Conservation (phyloP, 2,329 filamentous ascomycete genomes). For the Aureobasidium melanogenum region DNA sequence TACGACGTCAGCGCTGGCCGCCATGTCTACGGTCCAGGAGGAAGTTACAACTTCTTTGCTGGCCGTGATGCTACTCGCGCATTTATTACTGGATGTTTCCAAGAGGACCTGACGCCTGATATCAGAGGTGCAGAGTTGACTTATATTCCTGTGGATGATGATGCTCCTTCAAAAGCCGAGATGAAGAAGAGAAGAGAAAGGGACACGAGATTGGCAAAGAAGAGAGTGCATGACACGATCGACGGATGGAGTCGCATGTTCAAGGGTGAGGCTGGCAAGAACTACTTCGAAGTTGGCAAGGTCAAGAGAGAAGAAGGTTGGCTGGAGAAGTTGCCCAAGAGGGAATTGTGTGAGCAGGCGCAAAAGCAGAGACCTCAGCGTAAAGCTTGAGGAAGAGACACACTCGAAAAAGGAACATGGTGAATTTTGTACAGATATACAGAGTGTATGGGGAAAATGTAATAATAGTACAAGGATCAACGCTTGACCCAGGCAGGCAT, state of each 20-base stretch:
- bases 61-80: slow-evolving; percentile 79
- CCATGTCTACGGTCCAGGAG: slow-evolving; percentile 54
- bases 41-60: slow-evolving; percentile 78
- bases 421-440: slow-evolving; percentile 11
- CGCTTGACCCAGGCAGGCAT: slow-evolving; percentile 96
- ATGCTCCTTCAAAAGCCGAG: slow-evolving; percentile 24
- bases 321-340: slow-evolving; percentile 48
- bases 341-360: slow-evolving; percentile 62
- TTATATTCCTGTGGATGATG: slow-evolving; percentile 56
- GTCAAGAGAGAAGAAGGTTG: slow-evolving; percentile 56
- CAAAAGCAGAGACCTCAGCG: slow-evolving; percentile 54
- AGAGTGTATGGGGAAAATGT: background rate
- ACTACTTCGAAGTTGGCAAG: slow-evolving; percentile 73
- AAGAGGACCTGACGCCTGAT: slow-evolving; percentile 74
- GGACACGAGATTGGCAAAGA: slow-evolving; percentile 57
- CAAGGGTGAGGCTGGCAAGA: slow-evolving; percentile 51
- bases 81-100: slow-evolving; percentile 90
- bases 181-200: slow-evolving; percentile 47
- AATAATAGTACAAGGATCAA: slow-evolving; percentile 24
- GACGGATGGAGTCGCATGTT: slow-evolving; percentile 83
- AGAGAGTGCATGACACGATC: slow-evolving; percentile 58
- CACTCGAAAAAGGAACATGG: background rate
- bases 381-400: background rate
- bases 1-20: slow-evolving; percentile 67
- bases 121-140: slow-evolving; percentile 80